Conservation (phyloP, 306 rosid genomes). For the Carpinus fangiana region DNA sequence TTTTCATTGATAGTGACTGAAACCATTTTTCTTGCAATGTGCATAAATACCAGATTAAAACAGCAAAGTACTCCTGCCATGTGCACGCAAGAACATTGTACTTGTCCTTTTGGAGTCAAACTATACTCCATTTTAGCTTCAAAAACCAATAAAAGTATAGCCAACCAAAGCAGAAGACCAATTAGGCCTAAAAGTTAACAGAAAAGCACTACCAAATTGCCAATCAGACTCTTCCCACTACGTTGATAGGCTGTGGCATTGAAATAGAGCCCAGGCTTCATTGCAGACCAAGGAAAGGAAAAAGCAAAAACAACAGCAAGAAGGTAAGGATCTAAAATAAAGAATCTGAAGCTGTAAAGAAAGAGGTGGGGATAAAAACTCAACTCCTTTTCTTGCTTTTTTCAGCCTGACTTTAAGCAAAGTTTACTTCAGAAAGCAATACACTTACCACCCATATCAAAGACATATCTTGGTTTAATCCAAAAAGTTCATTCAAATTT, state of each 20-base stretch:
- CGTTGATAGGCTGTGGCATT: background rate
- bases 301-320: background rate
- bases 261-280: background rate
- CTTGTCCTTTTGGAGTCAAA: background rate
- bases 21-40: background rate
- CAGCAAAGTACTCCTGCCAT: background rate
- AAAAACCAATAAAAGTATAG: background rate
- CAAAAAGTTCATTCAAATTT: background rate
- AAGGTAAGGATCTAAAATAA: constrained; percentile 4
- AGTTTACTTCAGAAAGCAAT: constrained; percentile 19
- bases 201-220: background rate
- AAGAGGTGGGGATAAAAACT: background rate
- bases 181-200: background rate
- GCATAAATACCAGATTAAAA: constrained; percentile 5
- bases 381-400: background rate
- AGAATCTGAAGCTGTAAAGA: constrained; percentile 9
- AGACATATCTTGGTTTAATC: background rate
- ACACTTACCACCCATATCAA: constrained; percentile 1
- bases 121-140: no score
- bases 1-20: background rate
- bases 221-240: background rate
- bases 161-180: background rate
- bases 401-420: background rate
- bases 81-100: background rate
- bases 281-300: background rate